Conservation (phyloP, 495 filamentous ascomycete genomes). For the Penicillium argentinense region DNA sequence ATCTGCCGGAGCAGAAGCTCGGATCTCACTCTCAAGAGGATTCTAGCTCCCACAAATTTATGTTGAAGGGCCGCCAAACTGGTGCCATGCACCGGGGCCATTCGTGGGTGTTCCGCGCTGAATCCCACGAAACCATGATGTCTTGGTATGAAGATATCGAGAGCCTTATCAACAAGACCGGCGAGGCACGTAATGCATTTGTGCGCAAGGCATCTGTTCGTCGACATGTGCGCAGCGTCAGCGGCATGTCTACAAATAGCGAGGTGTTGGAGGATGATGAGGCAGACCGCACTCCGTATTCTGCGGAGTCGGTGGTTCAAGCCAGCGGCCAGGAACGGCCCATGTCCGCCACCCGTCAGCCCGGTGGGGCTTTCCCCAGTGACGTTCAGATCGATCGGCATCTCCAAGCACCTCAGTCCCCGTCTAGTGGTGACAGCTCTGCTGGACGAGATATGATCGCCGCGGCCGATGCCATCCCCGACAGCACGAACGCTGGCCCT, state of each 20-base stretch:
- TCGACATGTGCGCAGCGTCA: conserved; percentile 73
- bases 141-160: conserved; percentile 95
- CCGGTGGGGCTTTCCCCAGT: conserved; percentile 89
- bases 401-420: conserved; percentile 72
- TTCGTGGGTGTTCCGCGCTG: conserved; percentile 95
- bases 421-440: conserved; percentile 73
- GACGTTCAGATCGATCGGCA: conserved; percentile 78
- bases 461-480: conserved; percentile 53
- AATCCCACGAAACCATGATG: conserved; percentile 95
- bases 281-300: conserved; percentile 71
- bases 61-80: conserved; percentile 93
- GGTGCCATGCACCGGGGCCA: conserved; percentile 93
- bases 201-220: conserved; percentile 83
- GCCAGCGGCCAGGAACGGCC: conserved; percentile 38
- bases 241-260: conserved; percentile 64
- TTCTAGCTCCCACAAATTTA: conserved; percentile 95
- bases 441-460: conserved; percentile 61
- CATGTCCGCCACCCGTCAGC: conserved; percentile 57
- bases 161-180: conserved; percentile 79
- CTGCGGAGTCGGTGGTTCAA: conserved; percentile 53
- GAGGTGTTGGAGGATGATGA: conserved; percentile 88
- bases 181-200: conserved; percentile 84
- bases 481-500: conserved; percentile 27
- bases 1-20: conserved; percentile 90
- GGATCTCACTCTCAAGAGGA: conserved; percentile 85